A percentile compares a stretch with the other conserved stretches of the same genome.
phyloP scores from a whole-genome alignment of 352 stramenopile species.

The Globisporangium solare region DNA sequence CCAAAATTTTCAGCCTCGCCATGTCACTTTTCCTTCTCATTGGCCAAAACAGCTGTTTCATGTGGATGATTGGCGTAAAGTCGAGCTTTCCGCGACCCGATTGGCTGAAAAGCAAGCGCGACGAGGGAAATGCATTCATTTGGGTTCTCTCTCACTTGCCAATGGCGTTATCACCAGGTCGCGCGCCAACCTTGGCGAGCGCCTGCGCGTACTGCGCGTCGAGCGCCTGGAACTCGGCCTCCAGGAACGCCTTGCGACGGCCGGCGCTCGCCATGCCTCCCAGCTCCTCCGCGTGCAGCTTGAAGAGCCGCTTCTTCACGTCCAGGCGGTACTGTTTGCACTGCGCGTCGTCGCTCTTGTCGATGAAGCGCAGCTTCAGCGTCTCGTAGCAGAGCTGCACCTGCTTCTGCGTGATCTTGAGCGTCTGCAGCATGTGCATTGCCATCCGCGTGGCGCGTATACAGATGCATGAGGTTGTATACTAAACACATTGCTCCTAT shows the following conservation, averaged over 20 bases:
- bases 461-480: background rate
- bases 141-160: too few relatives aligned
- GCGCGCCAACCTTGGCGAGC: slow-evolving; percentile 13
- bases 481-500: background rate
- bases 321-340: slow-evolving; percentile 71
- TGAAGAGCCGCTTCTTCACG: slow-evolving; percentile 80
- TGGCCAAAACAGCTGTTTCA: slow-evolving; percentile 9
- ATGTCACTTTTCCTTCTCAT: slow-evolving; percentile 6
- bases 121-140: background rate
- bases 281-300: slow-evolving; percentile 60
- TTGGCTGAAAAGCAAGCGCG: background rate
- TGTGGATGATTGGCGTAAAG: background rate
- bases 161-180: slow-evolving; percentile 1
- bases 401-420: slow-evolving; percentile 79
- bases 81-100: background rate
- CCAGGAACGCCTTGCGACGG: slow-evolving; percentile 75
- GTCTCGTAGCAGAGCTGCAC: slow-evolving; percentile 79
- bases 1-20: too few relatives aligned
- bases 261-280: slow-evolving; percentile 65
- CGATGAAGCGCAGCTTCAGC: slow-evolving; percentile 57
- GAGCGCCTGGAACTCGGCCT: slow-evolving; percentile 51
- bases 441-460: too few relatives aligned
- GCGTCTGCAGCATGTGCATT: slow-evolving; percentile 19
- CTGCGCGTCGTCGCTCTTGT: slow-evolving; percentile 39
- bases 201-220: slow-evolving; percentile 50